phyloP scores from a whole-genome alignment of 2,329 filamentous ascomycete species.

The Claviceps monticola region DNA sequence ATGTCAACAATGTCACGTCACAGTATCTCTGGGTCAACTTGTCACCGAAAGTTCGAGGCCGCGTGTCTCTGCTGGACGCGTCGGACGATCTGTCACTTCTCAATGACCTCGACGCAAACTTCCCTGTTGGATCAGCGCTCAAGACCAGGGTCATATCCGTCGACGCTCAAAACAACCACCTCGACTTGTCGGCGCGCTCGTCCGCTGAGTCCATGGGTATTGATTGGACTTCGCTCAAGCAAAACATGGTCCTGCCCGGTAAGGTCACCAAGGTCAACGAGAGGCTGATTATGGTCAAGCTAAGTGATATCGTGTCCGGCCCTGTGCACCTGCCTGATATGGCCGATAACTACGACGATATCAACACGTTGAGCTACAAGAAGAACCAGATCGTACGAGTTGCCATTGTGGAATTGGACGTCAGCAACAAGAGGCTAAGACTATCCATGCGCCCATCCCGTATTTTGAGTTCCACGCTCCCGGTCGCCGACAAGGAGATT shows the following conservation, averaged over 20 bases:
- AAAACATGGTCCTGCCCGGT: conserved; percentile 69
- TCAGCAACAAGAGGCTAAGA: conserved; percentile 68
- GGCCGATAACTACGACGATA: conserved; percentile 71
- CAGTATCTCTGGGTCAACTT: conserved; percentile 83
- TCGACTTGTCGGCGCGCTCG: conserved; percentile 75
- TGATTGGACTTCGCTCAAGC: conserved; percentile 56
- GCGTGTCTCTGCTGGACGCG: conserved; percentile 69
- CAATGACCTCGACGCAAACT: conserved; percentile 61
- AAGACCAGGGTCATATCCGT: conserved; percentile 65
- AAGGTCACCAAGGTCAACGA: conserved; percentile 78
- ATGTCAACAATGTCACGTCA: conserved; percentile 77
- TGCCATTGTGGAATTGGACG: conserved; percentile 70
- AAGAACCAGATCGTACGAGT: conserved; percentile 82
- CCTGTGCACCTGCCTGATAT: conserved; percentile 74
- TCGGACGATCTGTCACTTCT: conserved; percentile 75
- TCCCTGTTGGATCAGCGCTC: conserved; percentile 80
- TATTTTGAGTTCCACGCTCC: conserved; percentile 72
- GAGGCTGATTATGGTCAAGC: conserved; percentile 68
- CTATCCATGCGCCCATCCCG: conserved; percentile 78
- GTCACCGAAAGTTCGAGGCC: conserved; percentile 74
- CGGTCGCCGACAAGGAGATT: conserved; percentile 71
- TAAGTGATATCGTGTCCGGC: conserved; percentile 67
- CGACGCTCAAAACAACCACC: conserved; percentile 55
- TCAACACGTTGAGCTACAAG: conserved; percentile 58
- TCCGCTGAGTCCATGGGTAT: conserved; percentile 34